Conservation (phyloP, 2,329 filamentous ascomycete genomes). For the Ilyonectria sp. region DNA sequence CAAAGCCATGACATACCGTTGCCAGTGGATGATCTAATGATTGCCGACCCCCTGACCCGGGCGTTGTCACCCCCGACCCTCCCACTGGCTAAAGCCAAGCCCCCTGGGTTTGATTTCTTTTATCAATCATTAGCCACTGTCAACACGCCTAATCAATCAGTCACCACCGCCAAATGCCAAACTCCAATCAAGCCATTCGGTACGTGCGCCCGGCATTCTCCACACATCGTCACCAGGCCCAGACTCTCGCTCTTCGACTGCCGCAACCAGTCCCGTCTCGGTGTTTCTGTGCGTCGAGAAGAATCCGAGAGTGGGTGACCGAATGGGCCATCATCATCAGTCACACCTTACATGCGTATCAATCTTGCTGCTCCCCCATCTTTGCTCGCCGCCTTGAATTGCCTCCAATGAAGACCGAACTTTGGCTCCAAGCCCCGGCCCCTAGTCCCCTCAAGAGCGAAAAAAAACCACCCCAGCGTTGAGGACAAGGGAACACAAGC, state of each 20-base stretch:
- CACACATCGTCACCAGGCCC: slow-evolving; percentile 25
- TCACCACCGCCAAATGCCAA: slow-evolving; percentile 13
- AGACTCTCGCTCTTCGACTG: slow-evolving; percentile 11
- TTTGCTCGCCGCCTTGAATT: not conserved
- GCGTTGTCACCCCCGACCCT: slow-evolving; percentile 27
- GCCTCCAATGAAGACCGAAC: not conserved
- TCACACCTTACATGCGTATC: not conserved
- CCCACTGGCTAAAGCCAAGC: slow-evolving; percentile 17
- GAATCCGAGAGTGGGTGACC: slow-evolving; percentile 19
- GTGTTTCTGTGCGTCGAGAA: not conserved
- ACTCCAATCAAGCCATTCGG: slow-evolving; percentile 30
- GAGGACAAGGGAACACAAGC: not conserved
- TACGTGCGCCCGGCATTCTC: slow-evolving; percentile 26
- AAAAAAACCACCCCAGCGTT: not conserved
- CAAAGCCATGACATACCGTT: slow-evolving; percentile 20
- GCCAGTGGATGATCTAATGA: slow-evolving; percentile 25
- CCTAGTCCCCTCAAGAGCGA: not conserved
- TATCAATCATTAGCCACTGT: slow-evolving; percentile 43
- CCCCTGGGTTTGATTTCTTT: slow-evolving; percentile 19
- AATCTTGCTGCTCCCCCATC: not conserved
- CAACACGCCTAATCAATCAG: slow-evolving; percentile 28
- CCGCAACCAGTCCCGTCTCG: not conserved
- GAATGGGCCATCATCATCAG: slow-evolving; percentile 16
- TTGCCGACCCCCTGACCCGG: slow-evolving; percentile 34
- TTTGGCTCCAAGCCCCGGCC: not conserved